Base-by-base conservation (phyloP, 2,329 filamentous ascomycete species). In the Pestalotiopsis sp. region DNA sequence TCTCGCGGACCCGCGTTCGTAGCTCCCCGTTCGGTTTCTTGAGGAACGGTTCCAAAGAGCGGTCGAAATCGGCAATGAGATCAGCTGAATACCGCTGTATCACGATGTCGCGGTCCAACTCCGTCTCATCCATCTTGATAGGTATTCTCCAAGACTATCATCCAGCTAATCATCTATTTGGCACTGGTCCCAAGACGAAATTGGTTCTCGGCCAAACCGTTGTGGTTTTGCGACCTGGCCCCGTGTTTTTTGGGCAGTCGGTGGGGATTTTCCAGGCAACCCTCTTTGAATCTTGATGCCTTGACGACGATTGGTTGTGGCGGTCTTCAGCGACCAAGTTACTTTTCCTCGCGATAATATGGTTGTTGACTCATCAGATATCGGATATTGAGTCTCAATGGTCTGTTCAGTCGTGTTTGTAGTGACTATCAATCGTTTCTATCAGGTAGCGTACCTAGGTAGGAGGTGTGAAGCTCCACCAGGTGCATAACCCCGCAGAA, bases 21-120 rank as follows among this genome's bases (percentile, higher is more conserved):
- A 87, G 78, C 49, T 83, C 79, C 63, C 80, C 83, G 70, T 86
- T 83, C 1, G 81, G 80, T 71, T 86, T 88, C 72, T 84, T 84
- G 4, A 90, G 80, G 70, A 90, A 87, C 1, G 82, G 81, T 2
- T 73, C 78, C 3, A 92, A 78, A 4, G 85, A 85, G 66, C 79
- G 79, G 76, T 89, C 84, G 73, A 91, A 86, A 71, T 91, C 88
- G 65, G 80, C 80, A 20, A 92, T 83, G 69, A 91, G 83, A 69
- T 90, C 88, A 9, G 80, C 81, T 2, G 90, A 90, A 67, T 86
- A 81, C 73, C 86, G 88, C 72, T 91, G 88, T 67, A 92, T 84
- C 77, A 89, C 86, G 67, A 90, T 81, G 73, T 92, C 90, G 68
- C 84, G 78, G 64, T 92, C 90, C 38, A 86, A 83, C 58, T 91